Evolutionary conservation across 495 filamentous ascomycete genomes (phyloP), one percentile per base, ranked within the genome.

Genomic region (Melanomma pulvis-pyrius): DNA sequence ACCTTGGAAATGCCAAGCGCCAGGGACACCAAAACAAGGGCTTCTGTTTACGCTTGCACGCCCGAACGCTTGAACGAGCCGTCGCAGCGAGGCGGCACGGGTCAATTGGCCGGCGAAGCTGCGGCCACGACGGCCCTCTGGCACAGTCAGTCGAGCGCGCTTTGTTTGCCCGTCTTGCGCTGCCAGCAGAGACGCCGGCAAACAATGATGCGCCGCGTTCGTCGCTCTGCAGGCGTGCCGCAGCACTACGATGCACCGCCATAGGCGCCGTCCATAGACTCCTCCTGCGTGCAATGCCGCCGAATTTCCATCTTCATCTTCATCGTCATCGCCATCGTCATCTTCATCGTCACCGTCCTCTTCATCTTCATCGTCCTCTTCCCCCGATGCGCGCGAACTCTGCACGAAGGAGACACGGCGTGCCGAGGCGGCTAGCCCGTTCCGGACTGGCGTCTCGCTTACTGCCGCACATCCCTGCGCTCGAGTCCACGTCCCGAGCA

Each of bases 1-100:
- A 62, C 49, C 22, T 48, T 30, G 32, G 47, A 41, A 34, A 34
- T 26, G 48, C 59, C 66, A 59, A 59, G 63, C 39, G 12, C 19
- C 44, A 57, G 61, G 63, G 53, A 59, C 63, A 66, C 63, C 63
- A 65, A 65, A 65, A 65, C 61, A 65, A 58, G 22, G 46, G 32
- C 49, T 19, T 21, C 21, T 46, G 25, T 63, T 55, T 63, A 55
- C 60, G 26, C 48, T 46, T 36, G 39, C 30, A 57, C 53, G 25
- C 24, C 17, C 13, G 13, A 13, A 54, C 7, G 26, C 19, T n/a
- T 44, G 39, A 44, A 44, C n/a, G 3, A 15, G 39, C 39, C 13
- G 13, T 44, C 17, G 39, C 9, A 13, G 32, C 32, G 13, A 6
- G 6, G 32, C 8, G 39, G 39, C 39, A 44, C 17, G 9, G 39